Percentiles rank a stretch among this genome's conserved stretches.
Conservation (phyloP, 805 yeast genomes). For the Cyberlindnera japonica region DNA sequence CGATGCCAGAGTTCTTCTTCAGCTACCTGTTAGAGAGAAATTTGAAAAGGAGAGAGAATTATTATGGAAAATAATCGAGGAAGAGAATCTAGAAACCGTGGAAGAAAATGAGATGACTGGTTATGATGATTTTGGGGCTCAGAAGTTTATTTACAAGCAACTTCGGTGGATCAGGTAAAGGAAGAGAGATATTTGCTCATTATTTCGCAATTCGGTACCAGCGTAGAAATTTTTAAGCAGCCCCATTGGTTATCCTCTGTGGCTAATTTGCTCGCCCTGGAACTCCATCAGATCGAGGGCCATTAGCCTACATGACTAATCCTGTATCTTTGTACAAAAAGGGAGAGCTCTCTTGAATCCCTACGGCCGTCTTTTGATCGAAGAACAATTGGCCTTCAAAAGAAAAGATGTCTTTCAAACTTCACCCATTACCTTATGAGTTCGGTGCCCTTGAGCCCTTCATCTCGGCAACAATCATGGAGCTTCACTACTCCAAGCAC, state of each 20-base stretch:
- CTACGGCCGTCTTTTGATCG: too few relatives aligned
- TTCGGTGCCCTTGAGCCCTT: slow-evolving; percentile 46
- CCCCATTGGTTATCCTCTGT: too few relatives aligned
- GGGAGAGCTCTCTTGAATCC: too few relatives aligned
- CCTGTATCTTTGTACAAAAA: too few relatives aligned
- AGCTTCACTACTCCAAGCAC: slow-evolving; percentile 46
- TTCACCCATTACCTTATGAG: slow-evolving; percentile 39
- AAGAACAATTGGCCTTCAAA: too few relatives aligned
- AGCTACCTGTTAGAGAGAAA: slow-evolving; percentile 68
- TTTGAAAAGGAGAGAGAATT: slow-evolving; percentile 61
- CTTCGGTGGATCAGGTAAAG: slow-evolving; percentile 22
- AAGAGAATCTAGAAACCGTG: slow-evolving; percentile 29
- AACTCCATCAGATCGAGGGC: neutral
- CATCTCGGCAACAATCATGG: slow-evolving; percentile 44
- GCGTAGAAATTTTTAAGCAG: too few relatives aligned
- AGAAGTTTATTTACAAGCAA: slow-evolving; percentile 46
- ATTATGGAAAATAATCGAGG: slow-evolving; percentile 53
- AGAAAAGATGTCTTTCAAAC: slow-evolving; percentile 12
- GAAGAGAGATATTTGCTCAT: too few relatives aligned
- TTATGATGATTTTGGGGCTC: slow-evolving; percentile 80
- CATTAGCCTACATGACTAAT: too few relatives aligned
- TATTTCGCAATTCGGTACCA: too few relatives aligned
- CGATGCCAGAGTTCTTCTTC: slow-evolving; percentile 53
- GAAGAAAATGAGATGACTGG: slow-evolving; percentile 47
- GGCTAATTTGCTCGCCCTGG: neutral